Base-by-base conservation (phyloP, 371 early-diverging fungal species). In the Dinochytrium kinnereticum region DNA sequence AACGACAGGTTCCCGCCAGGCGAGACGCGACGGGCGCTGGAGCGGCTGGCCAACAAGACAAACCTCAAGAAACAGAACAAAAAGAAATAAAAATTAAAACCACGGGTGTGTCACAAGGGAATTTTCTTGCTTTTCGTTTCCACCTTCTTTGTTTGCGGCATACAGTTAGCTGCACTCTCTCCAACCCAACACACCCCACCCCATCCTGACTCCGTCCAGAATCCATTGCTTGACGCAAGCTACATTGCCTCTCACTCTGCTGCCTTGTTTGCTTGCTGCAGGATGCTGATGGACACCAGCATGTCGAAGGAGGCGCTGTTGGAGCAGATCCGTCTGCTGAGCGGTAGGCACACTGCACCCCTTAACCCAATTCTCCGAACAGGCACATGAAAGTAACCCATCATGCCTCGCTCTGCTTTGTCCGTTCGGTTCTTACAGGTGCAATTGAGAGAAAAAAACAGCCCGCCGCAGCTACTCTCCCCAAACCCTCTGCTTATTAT, bases 11-110 rank as follows among this genome's bases (percentile, higher is more conserved):
- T 96, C 90, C 98, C 98, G 33, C 87, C 92, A 50, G 95, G 96
- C 69, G 94, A 96, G 77, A 95, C 93, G 65, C 92, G 93, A 80
- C 91, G 95, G 49, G 94, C 87, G 28, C 81, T 98, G 28, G 71
- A 81, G 55, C 33, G 84, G 37, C 70, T 83, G 3, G 15, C 33
- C 31, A 49, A 59, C 51, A 68, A 51, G 49, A 61, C 66, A 71
- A 44, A 21, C 1, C 59, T 71, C 68, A 64, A 71, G 51, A 71
- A 70, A 7, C 40, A 34, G 24, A 57, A 33, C 19, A 66, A 66
- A 44, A n/a, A 28, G 19, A 44, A 44, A 44, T 13, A 44, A 19
- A 44, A 44, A 44, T 13, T 7, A 44, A 44, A 44, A 44, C 7
- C 7, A 19, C 13, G 19, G 44, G 44, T 19, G 44, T 44, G 19